Percentiles rank a stretch among this genome's conserved stretches.
These are phyloP conservation scores for Paulownia fortunei DNA, from an alignment of 257 asterid genomes.

Conservation along the genomic window DNA sequence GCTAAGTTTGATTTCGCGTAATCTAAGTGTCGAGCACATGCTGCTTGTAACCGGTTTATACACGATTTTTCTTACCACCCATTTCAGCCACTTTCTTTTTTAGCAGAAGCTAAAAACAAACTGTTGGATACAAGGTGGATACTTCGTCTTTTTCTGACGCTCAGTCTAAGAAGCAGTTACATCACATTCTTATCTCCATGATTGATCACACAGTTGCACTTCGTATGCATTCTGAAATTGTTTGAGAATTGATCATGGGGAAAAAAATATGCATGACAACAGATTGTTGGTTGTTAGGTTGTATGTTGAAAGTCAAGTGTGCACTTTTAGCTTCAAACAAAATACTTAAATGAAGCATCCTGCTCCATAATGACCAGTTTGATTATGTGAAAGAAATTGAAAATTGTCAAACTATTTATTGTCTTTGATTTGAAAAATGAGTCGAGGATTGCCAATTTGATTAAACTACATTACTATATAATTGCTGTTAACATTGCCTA, in stretches of 20 bases:
- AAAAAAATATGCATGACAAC: background rate
- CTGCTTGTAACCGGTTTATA: background rate
- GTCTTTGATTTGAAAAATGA: background rate
- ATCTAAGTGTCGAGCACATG: background rate
- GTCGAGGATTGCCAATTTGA: background rate
- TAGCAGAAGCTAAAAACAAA: background rate
- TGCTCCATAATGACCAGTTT: background rate
- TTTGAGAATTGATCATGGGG: background rate
- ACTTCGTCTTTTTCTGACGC: background rate
- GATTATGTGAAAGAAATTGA: background rate
- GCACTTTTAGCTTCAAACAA: background rate
- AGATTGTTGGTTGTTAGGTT: background rate
- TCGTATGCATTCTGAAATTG: background rate
- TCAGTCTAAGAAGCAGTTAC: background rate
- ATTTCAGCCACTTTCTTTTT: background rate
- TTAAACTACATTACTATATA: background rate
- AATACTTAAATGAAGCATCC: background rate
- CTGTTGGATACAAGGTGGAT: background rate
- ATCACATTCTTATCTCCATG: background rate
- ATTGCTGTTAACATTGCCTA: background rate
- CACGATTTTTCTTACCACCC: background rate
- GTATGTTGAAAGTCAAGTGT: background rate
- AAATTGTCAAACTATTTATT: background rate
- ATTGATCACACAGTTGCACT: background rate
- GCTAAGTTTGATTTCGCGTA: background rate